Conservation (phyloP, 306 rosid genomes). For the Cercis canadensis region DNA sequence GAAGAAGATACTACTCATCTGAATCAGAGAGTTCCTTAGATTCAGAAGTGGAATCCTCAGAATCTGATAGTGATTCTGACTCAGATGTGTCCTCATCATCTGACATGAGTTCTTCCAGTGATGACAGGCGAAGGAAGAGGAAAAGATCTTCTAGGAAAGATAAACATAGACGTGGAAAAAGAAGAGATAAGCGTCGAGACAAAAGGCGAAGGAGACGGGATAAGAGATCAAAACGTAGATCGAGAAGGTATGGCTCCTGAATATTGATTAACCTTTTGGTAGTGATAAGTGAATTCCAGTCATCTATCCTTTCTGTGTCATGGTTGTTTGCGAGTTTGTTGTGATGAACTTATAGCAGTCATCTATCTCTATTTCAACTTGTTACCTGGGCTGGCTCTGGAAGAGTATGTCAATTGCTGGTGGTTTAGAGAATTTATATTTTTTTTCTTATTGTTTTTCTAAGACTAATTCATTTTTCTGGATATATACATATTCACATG, state of each 20-base stretch:
- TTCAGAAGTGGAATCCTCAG: conserved; percentile 76
- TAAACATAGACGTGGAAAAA: conserved; percentile 64
- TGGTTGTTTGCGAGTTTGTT: background rate
- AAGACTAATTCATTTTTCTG: background rate
- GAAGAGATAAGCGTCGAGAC: conserved; percentile 72
- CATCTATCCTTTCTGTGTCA: background rate
- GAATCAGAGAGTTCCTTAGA: conserved; percentile 81
- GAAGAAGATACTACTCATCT: conserved; percentile 66
- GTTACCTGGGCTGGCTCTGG: no score
- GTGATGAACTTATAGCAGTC: background rate
- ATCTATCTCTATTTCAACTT: no score
- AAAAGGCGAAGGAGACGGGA: conserved; percentile 66
- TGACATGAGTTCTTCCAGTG: conserved; percentile 75
- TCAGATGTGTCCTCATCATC: conserved; percentile 76
- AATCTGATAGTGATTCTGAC: conserved; percentile 84
- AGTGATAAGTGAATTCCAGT: background rate
- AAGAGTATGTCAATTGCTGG: background rate
- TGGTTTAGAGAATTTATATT: background rate
- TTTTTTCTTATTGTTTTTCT: no score
- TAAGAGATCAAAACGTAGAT: conserved; percentile 69
- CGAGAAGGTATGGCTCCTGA: conserved; percentile 62
- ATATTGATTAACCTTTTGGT: conserved; percentile 2
- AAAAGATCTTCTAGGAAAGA: conserved; percentile 78
- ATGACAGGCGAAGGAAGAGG: conserved; percentile 79
- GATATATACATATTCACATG: background rate